Evolutionary conservation across 2,329 filamentous ascomycete species (phyloP).

Genomic region (Tympanopsis confertula): DNA sequence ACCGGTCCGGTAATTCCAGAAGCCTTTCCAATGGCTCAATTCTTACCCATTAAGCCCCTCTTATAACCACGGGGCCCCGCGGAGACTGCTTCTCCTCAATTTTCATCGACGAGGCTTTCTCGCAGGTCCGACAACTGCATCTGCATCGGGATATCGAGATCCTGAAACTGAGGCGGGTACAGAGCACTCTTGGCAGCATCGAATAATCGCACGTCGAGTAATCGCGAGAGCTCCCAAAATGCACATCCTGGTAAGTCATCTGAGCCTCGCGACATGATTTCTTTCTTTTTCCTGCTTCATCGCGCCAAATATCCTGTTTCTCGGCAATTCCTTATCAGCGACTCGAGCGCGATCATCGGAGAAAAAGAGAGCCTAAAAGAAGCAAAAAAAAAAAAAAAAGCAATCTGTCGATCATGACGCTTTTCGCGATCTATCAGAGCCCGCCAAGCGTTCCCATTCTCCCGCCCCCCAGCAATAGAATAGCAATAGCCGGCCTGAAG

Average conservation of each 20-base stretch:
- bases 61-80: neutral
- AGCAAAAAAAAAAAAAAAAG: neutral
- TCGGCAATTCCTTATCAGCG: too few species aligned
- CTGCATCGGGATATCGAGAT: neutral
- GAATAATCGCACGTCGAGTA: neutral
- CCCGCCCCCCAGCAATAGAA: constrained; percentile 39
- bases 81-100: neutral
- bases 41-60: neutral
- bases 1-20: neutral
- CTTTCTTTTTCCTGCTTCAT: neutral
- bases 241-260: constrained; percentile 1
- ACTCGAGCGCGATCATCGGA: too few species aligned
- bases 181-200: neutral
- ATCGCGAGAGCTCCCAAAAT: neutral
- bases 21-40: neutral
- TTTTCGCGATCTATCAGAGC: constrained; percentile 41
- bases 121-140: neutral
- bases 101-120: neutral
- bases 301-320: neutral
- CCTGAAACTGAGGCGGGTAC: neutral
- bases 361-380: too few species aligned
- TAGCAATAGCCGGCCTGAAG: constrained; percentile 42
- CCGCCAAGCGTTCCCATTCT: constrained; percentile 46
- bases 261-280: too few species aligned
- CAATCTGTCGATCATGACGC: neutral